phyloP scores from a whole-genome alignment of 225 moss, liverwort and hornwort species.

The Bryum argenteum region DNA sequence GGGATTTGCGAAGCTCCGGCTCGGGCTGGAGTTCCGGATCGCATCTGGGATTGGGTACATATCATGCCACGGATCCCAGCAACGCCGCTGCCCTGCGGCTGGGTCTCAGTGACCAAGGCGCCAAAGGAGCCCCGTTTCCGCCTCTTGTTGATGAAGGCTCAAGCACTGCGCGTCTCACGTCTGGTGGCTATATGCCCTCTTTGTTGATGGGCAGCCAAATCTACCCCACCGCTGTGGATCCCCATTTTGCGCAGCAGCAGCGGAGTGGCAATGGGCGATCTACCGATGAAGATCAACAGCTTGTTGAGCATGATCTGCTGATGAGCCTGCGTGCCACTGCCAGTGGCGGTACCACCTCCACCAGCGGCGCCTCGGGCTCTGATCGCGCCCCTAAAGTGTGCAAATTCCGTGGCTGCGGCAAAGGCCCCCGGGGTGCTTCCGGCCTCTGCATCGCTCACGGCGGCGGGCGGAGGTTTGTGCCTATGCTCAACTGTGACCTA shows the following conservation, averaged over 20 bases:
- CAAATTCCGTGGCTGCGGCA: constrained; percentile 96
- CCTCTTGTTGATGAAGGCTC: constrained; percentile 94
- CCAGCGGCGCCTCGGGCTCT: constrained; percentile 79
- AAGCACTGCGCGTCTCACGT: constrained; percentile 79
- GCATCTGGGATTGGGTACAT: constrained; percentile 50
- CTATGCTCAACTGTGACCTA: constrained; percentile 24
- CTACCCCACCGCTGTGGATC: constrained; percentile 22
- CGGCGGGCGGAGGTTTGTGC: constrained; percentile 85
- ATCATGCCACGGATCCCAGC: constrained; percentile 17
- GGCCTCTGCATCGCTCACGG: constrained; percentile 97
- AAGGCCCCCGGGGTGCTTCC: constrained; percentile 92
- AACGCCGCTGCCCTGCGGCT: constrained; percentile 41
- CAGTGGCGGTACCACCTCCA: constrained; percentile 89
- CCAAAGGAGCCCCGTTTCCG: constrained; percentile 47
- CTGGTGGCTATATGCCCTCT: constrained; percentile 95
- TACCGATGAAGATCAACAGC: constrained; percentile 44
- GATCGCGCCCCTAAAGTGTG: constrained; percentile 90
- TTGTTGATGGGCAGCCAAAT: constrained; percentile 76
- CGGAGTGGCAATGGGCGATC: constrained; percentile 36
- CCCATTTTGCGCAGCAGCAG: no score
- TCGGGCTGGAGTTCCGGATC: constrained; percentile 37
- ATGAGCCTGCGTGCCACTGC: constrained; percentile 82
- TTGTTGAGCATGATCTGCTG: constrained; percentile 74
- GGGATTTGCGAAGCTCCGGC: constrained; percentile 36
- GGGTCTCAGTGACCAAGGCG: constrained; percentile 63